phyloP scores from a whole-genome alignment of 1,284 basidiomycete genomes.

The Moesziomyces globuligerus region DNA sequence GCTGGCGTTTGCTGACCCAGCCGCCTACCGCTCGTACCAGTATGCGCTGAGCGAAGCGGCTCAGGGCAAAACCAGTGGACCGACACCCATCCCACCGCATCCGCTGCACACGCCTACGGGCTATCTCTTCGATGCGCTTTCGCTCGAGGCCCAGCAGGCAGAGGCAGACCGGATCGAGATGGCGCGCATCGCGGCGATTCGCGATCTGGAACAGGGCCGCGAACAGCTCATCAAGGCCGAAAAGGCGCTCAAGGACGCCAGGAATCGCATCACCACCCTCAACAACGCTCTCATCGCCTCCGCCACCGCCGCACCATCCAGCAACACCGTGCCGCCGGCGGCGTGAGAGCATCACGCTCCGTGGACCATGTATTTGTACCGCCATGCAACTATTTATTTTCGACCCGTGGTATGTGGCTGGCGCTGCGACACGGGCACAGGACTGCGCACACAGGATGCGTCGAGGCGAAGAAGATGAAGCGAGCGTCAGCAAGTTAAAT shows the following conservation, averaged over 20 bases:
- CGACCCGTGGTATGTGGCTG: too few relatives aligned
- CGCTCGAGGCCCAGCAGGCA: conserved; percentile 80
- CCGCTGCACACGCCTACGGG: conserved; percentile 62
- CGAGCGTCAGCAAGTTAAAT: neutral
- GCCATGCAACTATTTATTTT: too few relatives aligned
- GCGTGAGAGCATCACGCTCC: too few relatives aligned
- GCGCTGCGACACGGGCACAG: too few relatives aligned
- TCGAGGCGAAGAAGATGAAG: too few relatives aligned
- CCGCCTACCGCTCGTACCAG: conserved; percentile 49
- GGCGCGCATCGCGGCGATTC: conserved; percentile 75
- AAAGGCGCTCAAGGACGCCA: conserved; percentile 56
- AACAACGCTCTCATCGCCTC: conserved; percentile 13
- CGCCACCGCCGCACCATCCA: too few relatives aligned
- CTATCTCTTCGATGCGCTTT: conserved; percentile 72
- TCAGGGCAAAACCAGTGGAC: neutral
- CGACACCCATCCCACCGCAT: conserved; percentile 46
- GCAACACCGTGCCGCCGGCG: too few relatives aligned
- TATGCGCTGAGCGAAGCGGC: conserved; percentile 17
- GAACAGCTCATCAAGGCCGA: conserved; percentile 64
- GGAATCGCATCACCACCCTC: conserved; percentile 19
- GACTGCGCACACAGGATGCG: too few relatives aligned
- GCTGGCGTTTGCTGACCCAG: conserved; percentile 55
- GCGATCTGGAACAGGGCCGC: conserved; percentile 65
- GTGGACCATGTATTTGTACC: neutral
- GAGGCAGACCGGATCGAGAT: conserved; percentile 83